These are phyloP conservation scores for Alternaria arbusti DNA, from an alignment of 2,329 filamentous ascomycete genomes.

Conservation along the genomic window DNA sequence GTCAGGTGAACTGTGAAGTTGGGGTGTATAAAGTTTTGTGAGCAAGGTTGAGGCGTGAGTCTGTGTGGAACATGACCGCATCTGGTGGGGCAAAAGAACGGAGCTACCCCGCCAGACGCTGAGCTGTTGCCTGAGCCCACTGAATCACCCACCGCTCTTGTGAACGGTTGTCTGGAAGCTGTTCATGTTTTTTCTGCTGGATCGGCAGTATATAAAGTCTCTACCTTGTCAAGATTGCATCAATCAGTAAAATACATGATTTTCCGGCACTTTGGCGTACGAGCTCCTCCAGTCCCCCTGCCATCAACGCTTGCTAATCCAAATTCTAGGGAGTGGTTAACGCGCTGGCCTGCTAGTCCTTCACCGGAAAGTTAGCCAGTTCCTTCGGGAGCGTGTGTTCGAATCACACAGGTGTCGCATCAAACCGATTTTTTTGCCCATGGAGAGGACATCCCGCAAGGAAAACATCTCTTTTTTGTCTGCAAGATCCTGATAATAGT, in stretches of 20 bases:
- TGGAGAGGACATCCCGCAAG: no score
- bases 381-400: conserved; percentile 39
- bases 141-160: neutral
- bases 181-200: neutral
- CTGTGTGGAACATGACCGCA: neutral
- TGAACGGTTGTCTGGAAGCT: neutral
- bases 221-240: accelerated
- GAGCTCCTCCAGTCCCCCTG: no score
- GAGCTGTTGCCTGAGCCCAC: neutral
- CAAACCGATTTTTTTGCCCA: conserved; percentile 8
- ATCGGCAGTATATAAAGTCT: neutral
- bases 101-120: neutral
- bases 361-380: conserved; percentile 27
- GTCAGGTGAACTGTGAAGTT: neutral
- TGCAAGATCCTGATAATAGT: no score
- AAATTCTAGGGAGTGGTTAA: conserved; percentile 26
- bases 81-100: neutral
- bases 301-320: neutral
- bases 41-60: neutral
- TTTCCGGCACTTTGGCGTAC: conserved; percentile 11
- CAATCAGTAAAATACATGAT: neutral
- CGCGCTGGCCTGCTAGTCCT: conserved; percentile 35
- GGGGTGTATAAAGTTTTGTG: neutral
- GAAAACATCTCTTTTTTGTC: neutral
- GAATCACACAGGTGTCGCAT: conserved; percentile 37